Base-by-base conservation (phyloP, 345 rosid genomes). In the Mallotus nudiflorus region DNA sequence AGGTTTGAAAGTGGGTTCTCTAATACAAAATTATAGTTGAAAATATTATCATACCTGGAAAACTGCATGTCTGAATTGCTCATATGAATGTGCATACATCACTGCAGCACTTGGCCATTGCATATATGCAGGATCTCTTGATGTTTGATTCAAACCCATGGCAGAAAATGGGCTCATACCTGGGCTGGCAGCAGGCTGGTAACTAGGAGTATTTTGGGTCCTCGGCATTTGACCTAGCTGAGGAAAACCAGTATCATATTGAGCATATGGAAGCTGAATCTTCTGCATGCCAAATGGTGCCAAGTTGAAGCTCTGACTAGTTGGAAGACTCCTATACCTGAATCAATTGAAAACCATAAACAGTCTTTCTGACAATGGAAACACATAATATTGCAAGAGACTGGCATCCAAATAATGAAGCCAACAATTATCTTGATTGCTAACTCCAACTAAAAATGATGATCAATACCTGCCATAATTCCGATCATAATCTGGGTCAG, bases 401-500 rank as follows among this genome's bases (percentile, higher is more conserved):
- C 9, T 8, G 13, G 12, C 52, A 33, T 12, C 16, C 11, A 37
- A 66, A 49, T 48, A 61, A 66, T 6, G 37, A 33, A 33, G 37
- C 37, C 37, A 33, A 33, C 37, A 33, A 33, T 33, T 6, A 33
- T 33, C 37, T 33, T 33, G 37, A 2, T 33, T 3, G 37, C 3
- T 33, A 33, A 33, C 37, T 33, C 37, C 37, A 33, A 33, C 3
- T 33, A 2, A 33, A n/a, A 33, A 33, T 6, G 37, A 51, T 44
- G 51, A 51, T 24, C 49, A 35, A 52, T 72, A 94, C 99, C 97
- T 90, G 40, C 84, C 85, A 66, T 89, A 85, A 72, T 87, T 95
- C 64, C 98, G 87, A 77, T 95, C 97, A 82, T 90, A 95, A 80
- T 95, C 99, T 66, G 99, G 99, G 80, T 92, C 99, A 63, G 73